phyloP scores from a whole-genome alignment of 768 basidiomycete species.

The Coprinopsis cinerea region DNA sequence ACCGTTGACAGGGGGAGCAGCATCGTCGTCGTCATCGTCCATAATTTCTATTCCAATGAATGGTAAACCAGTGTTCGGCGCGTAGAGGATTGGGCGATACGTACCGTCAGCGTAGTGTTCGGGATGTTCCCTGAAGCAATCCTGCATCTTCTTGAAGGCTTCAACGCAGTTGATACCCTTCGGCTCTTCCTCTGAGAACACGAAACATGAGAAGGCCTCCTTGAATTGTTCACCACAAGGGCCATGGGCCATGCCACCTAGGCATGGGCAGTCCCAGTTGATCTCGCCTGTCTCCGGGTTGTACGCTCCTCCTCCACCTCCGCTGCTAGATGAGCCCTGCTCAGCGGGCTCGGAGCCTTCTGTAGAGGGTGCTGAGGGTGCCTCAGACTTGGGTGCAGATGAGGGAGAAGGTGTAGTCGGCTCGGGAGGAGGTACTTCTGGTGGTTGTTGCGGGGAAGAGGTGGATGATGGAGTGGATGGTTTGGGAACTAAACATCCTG shows the following conservation, averaged over 20 bases:
- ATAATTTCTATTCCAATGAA: constrained; percentile 46
- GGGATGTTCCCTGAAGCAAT: constrained; percentile 93
- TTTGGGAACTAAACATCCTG: not conserved
- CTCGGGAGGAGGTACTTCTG: not conserved
- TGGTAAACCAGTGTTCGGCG: not conserved
- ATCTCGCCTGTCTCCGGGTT: constrained; percentile 98
- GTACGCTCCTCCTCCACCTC: constrained; percentile 52
- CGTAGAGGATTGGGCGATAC: constrained; percentile 20
- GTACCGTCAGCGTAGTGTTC: constrained; percentile 93
- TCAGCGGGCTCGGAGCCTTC: constrained; percentile 16
- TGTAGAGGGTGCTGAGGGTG: not conserved
- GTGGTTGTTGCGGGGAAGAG: constrained; percentile 13
- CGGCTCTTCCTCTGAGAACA: constrained; percentile 89
- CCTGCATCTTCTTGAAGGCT: constrained; percentile 96
- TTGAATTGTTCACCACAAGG: constrained; percentile 92
- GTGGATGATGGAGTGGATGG: constrained; percentile 3
- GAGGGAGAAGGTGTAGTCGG: not conserved
- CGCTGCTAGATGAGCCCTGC: constrained; percentile 2
- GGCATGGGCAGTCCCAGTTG: constrained; percentile 99
- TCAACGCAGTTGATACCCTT: constrained; percentile 98
- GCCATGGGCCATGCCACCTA: constrained; percentile 98
- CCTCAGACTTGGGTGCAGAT: not conserved
- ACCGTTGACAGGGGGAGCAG: constrained; percentile 6
- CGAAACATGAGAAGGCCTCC: constrained; percentile 95
- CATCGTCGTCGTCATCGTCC: constrained; percentile 59